Conservation (phyloP, 805 yeast genomes). For the Teunomyces kruisii region DNA sequence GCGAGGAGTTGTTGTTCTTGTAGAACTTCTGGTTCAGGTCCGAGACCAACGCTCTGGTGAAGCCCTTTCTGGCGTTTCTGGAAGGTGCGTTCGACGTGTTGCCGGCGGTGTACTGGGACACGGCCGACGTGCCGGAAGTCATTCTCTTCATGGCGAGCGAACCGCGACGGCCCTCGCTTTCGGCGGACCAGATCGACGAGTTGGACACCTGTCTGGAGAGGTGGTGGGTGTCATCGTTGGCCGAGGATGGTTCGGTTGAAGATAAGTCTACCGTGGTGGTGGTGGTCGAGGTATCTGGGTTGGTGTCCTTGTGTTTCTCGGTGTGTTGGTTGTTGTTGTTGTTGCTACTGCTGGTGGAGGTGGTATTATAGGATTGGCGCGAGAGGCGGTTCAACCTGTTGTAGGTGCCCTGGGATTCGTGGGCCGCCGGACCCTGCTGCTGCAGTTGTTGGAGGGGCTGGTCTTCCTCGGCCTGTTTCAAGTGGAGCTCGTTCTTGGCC, state of each 20-base stretch:
- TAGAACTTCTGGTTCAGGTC: slow-evolving; percentile 28
- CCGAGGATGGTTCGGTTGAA: neutral
- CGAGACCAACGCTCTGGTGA: slow-evolving; percentile 39
- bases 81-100: slow-evolving; percentile 11
- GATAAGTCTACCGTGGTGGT: slow-evolving; percentile 3
- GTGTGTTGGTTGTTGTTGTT: slow-evolving; percentile 3
- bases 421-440: slow-evolving; percentile 1
- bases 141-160: slow-evolving; percentile 33
- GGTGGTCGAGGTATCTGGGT: neutral
- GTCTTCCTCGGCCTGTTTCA: slow-evolving; percentile 27
- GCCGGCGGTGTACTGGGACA: slow-evolving; percentile 22
- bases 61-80: slow-evolving; percentile 30
- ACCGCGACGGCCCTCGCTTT: slow-evolving; percentile 22
- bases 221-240: neutral
- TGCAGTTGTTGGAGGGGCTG: neutral
- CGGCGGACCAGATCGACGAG: slow-evolving; percentile 40
- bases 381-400: slow-evolving; percentile 9
- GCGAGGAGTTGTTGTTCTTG: slow-evolving; percentile 15
- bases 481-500: slow-evolving; percentile 36
- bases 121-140: slow-evolving; percentile 28
- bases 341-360: too few species aligned
- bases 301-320: slow-evolving; percentile 1
- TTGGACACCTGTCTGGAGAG: slow-evolving; percentile 28
- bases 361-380: slow-evolving; percentile 10
- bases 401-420: neutral